Conservation (phyloP, 2,329 filamentous ascomycete genomes). For the Exophiala oligosperma region DNA sequence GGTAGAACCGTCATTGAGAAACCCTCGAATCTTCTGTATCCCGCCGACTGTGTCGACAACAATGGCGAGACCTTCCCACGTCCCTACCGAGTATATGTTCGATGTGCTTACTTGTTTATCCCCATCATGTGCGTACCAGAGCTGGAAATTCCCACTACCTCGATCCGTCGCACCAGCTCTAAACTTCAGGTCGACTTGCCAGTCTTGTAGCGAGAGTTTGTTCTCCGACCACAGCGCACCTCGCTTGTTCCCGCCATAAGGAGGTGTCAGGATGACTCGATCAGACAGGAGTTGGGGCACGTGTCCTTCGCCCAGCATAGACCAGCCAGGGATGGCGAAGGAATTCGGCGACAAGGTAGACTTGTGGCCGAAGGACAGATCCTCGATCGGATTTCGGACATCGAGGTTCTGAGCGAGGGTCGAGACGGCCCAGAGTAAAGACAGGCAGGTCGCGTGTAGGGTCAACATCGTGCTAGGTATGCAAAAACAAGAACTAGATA, state of each 20-base stretch:
- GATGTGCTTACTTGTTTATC: slow-evolving; percentile 64
- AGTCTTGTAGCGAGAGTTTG: slow-evolving; percentile 57
- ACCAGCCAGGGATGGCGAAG: slow-evolving; percentile 57
- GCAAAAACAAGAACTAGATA: background rate
- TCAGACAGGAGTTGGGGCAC: slow-evolving; percentile 71
- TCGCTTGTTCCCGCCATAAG: slow-evolving; percentile 80
- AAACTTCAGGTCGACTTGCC: slow-evolving; percentile 84
- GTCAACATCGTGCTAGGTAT: slow-evolving; percentile 14
- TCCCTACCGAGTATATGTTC: slow-evolving; percentile 80
- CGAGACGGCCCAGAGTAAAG: slow-evolving; percentile 13
- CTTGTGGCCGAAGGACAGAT: slow-evolving; percentile 30
- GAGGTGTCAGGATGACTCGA: slow-evolving; percentile 86
- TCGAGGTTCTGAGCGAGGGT: slow-evolving; percentile 15
- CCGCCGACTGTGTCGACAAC: slow-evolving; percentile 83
- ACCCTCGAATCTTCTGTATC: slow-evolving; percentile 76
- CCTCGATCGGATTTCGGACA: slow-evolving; percentile 23
- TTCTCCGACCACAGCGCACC: slow-evolving; percentile 78
- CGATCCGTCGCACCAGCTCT: slow-evolving; percentile 81
- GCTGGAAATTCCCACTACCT: slow-evolving; percentile 83
- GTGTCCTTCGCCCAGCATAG: slow-evolving; percentile 55
- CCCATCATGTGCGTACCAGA: slow-evolving; percentile 82
- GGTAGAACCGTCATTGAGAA: slow-evolving; percentile 84
- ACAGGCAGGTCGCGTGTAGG: slow-evolving; percentile 6
- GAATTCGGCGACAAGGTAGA: slow-evolving; percentile 61
- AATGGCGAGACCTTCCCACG: slow-evolving; percentile 87